phyloP scores from a whole-genome alignment of 2,329 filamentous ascomycete species.

The Scleromitrula shiraiana region DNA sequence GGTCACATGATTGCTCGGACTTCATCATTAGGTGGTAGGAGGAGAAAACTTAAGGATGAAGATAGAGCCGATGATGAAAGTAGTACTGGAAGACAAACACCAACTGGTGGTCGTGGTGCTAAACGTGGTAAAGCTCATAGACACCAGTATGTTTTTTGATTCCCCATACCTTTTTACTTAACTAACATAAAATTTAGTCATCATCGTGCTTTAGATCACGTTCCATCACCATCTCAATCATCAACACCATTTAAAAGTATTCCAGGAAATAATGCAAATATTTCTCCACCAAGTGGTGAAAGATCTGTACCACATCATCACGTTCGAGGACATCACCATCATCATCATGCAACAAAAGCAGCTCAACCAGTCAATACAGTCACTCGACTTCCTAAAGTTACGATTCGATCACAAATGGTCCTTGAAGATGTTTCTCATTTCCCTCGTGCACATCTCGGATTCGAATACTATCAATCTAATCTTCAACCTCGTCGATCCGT shows the following conservation, averaged over 20 bases:
- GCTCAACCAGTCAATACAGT: conserved; percentile 31
- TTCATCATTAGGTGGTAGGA: conserved; percentile 29
- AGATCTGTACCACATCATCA: conserved; percentile 26
- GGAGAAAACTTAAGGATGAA: conserved; percentile 71
- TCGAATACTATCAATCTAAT: conserved; percentile 68
- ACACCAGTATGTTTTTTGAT: conserved; percentile 35
- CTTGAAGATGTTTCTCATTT: conserved; percentile 62
- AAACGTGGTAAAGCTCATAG: conserved; percentile 53
- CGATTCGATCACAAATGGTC: conserved; percentile 61
- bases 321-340: conserved; percentile 34
- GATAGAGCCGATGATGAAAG: conserved; percentile 62
- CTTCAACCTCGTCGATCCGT: conserved; percentile 40
- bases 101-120: conserved; percentile 43
- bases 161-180: conserved; percentile 17
- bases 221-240: conserved; percentile 36
- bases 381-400: conserved; percentile 55
- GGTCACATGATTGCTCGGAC: conserved; percentile 31
- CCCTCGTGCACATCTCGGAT: conserved; percentile 74
- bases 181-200: conserved; percentile 30
- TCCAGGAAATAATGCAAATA: conserved; percentile 37
- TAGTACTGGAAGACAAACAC: conserved; percentile 53
- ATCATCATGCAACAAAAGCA: conserved; percentile 32
- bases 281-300: conserved; percentile 36
- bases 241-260: conserved; percentile 41
- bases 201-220: conserved; percentile 43